Evolutionary conservation across 2,329 filamentous ascomycete species (phyloP).

Genomic region (Pseudogymnoascus sp.): DNA sequence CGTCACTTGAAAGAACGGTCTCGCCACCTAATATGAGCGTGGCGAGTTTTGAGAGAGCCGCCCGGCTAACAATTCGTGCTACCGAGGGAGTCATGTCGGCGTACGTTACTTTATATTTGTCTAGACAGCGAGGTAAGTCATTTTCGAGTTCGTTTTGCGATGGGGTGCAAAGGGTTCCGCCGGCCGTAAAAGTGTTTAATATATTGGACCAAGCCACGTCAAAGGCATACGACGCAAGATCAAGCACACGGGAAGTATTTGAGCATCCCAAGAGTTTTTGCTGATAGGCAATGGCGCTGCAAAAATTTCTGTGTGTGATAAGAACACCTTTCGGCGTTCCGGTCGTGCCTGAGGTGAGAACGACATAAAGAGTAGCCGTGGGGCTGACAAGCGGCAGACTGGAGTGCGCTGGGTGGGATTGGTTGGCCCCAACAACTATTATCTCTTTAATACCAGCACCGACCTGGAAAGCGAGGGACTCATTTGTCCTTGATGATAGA

Average conservation of each 20-base stretch:
- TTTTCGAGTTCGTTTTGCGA: slow-evolving; percentile 59
- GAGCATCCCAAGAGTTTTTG: neutral
- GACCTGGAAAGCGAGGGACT: neutral
- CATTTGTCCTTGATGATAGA: neutral
- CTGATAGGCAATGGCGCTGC: neutral
- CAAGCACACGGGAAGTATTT: slow-evolving; percentile 11
- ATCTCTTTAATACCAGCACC: neutral
- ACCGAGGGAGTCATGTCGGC: slow-evolving; percentile 37
- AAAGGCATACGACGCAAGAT: slow-evolving; percentile 14
- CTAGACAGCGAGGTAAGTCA: slow-evolving; percentile 59
- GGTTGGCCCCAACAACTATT: neutral
- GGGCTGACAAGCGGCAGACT: neutral
- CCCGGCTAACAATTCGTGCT: slow-evolving; percentile 76
- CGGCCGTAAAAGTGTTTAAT: slow-evolving; percentile 8
- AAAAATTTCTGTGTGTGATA: neutral
- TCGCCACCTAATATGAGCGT: slow-evolving; percentile 77
- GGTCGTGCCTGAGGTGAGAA: slow-evolving; percentile 22
- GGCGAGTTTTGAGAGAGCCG: slow-evolving; percentile 64
- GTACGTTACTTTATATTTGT: slow-evolving; percentile 43
- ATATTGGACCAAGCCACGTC: slow-evolving; percentile 9
- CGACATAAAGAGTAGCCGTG: slow-evolving; percentile 9
- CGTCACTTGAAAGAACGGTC: slow-evolving; percentile 58
- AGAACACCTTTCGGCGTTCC: slow-evolving; percentile 21
- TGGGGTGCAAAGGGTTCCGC: slow-evolving; percentile 49
- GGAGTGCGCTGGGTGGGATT: neutral